phyloP scores from a whole-genome alignment of 2,329 filamentous ascomycete genomes.

The Monosporascus sp. region DNA sequence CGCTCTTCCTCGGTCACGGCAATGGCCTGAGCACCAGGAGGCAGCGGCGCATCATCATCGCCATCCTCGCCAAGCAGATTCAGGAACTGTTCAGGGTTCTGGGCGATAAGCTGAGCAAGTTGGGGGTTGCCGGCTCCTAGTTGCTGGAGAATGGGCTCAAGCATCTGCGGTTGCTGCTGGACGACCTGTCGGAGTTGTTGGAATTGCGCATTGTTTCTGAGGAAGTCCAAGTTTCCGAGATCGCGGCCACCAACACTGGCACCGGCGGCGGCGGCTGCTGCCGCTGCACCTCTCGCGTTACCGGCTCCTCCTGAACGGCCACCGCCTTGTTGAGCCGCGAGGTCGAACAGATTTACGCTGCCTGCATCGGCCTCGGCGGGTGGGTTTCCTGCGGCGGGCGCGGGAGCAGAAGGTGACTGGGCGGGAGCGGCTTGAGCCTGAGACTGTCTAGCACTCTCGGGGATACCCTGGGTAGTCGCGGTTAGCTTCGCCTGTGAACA shows the following conservation, averaged over 20 bases:
- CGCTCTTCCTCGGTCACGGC: slow-evolving; percentile 93
- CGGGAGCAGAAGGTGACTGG: slow-evolving; percentile 35
- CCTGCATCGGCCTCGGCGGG: slow-evolving; percentile 41
- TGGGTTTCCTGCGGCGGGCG: slow-evolving; percentile 36
- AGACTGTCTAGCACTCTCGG: slow-evolving; percentile 73
- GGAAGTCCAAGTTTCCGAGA: slow-evolving; percentile 81
- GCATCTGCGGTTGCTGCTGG: slow-evolving; percentile 96
- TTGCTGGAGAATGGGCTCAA: slow-evolving; percentile 95
- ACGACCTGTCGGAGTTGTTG: slow-evolving; percentile 96
- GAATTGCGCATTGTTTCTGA: slow-evolving; percentile 94
- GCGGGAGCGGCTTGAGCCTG: slow-evolving; percentile 43
- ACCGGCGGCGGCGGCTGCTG: slow-evolving; percentile 39
- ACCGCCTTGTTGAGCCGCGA: slow-evolving; percentile 70
- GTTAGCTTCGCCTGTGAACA: neutral
- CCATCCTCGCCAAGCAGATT: slow-evolving; percentile 82
- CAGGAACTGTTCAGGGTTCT: slow-evolving; percentile 90
- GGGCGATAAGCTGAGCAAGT: slow-evolving; percentile 84
- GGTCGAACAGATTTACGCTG: slow-evolving; percentile 85
- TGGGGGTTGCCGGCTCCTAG: slow-evolving; percentile 93
- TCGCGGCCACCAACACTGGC: slow-evolving; percentile 37
- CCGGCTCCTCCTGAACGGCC: slow-evolving; percentile 36
- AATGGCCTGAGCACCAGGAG: slow-evolving; percentile 84
- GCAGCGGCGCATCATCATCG: slow-evolving; percentile 77
- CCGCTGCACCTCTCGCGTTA: slow-evolving; percentile 33
- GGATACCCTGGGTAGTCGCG: slow-evolving; percentile 65